phyloP scores from a whole-genome alignment of 805 yeast species.

The Zygosaccharomyces rouxii region DNA sequence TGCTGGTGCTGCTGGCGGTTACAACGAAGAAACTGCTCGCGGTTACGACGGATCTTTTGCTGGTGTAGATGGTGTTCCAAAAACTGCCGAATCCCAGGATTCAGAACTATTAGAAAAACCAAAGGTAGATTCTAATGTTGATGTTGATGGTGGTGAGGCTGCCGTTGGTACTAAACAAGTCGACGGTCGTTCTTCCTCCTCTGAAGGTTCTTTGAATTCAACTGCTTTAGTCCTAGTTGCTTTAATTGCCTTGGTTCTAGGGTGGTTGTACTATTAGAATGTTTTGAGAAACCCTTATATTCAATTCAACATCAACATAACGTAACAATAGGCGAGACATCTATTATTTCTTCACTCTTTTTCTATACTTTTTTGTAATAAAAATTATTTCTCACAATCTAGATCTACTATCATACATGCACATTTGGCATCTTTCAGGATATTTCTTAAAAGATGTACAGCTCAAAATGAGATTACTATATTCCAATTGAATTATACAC shows the following conservation, averaged over 20 bases:
- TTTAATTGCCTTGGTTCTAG: slow-evolving; percentile 51
- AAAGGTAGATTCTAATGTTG: slow-evolving; percentile 13
- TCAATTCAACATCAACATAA: slow-evolving; percentile 1
- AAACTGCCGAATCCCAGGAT: slow-evolving; percentile 12
- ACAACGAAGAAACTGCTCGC: slow-evolving; percentile 21
- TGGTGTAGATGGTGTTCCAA: slow-evolving; percentile 4
- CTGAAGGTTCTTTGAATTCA: slow-evolving; percentile 50
- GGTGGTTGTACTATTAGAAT: slow-evolving; percentile 63
- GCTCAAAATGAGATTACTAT: slow-evolving; percentile 6
- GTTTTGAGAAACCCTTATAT: neutral
- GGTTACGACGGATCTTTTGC: slow-evolving; percentile 13
- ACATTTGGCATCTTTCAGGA: neutral
- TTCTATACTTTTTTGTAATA: neutral
- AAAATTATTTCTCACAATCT: no score
- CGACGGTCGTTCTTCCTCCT: slow-evolving; percentile 18
- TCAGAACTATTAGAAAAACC: slow-evolving; percentile 31
- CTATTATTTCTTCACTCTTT: neutral
- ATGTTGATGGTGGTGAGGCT: slow-evolving; percentile 2
- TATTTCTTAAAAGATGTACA: neutral
- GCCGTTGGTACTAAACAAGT: slow-evolving; percentile 37
- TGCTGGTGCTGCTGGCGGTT: slow-evolving; percentile 17
- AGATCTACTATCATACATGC: neutral
- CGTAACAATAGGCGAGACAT: slow-evolving; percentile 1
- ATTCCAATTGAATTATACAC: slow-evolving; percentile 7
- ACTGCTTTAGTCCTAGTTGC: slow-evolving; percentile 51